These are phyloP conservation scores for Mucuna pruriens DNA, from an alignment of 306 rosid genomes.

Conservation along the genomic window DNA sequence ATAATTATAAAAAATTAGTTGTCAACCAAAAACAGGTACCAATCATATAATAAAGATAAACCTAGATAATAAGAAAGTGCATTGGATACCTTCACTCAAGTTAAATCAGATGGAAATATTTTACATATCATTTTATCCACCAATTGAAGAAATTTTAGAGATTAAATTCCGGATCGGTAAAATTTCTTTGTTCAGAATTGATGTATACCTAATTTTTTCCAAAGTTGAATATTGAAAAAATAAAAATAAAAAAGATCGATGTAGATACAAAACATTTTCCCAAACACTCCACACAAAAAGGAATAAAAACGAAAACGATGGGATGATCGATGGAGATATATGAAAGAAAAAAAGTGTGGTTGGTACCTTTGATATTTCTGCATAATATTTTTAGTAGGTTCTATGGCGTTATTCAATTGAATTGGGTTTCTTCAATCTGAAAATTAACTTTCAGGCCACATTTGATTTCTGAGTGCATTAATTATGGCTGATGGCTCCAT, in stretches of 20 bases:
- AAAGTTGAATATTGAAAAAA: not conserved
- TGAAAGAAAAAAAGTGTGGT: not conserved
- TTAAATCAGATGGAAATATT: not conserved
- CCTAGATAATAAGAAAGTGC: not conserved
- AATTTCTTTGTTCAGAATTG: not conserved
- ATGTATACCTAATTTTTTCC: not conserved
- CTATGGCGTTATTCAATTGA: not conserved
- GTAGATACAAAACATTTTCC: not conserved
- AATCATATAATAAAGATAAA: too few relatives aligned
- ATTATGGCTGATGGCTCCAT: not conserved
- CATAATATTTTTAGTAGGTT: not conserved
- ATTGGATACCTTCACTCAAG: not conserved
- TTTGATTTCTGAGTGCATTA: not conserved
- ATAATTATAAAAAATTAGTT: too few relatives aligned
- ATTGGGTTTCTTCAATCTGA: not conserved
- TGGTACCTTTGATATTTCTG: not conserved
- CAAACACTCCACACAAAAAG: not conserved
- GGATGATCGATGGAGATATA: not conserved
- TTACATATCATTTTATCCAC: not conserved
- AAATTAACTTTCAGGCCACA: constrained; percentile 36
- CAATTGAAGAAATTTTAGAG: not conserved
- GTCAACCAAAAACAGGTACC: too few relatives aligned
- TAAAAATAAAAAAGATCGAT: not conserved
- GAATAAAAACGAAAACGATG: constrained; percentile 1
- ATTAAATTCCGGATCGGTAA: not conserved